Base-by-base conservation (phyloP, 2,329 filamentous ascomycete species). In the Podosphaera xanthii region DNA sequence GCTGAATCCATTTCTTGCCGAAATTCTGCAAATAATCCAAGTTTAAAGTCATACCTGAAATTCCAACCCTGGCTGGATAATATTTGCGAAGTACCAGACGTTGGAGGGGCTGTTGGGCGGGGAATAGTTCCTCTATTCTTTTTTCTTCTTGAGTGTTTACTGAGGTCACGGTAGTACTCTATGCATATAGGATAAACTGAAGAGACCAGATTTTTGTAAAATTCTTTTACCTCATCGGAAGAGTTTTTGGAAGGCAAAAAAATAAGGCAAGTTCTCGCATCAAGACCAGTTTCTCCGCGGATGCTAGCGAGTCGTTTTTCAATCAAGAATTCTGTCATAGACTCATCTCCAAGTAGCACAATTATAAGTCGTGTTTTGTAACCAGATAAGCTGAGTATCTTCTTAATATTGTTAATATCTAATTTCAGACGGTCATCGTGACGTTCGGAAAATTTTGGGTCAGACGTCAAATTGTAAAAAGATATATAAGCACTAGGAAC, bases 121-220 rank as follows among this genome's bases (percentile, higher is more conserved):
- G 89, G 89, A 12, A 86, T 82, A 22, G 81, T 76, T 6, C 87
- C 85, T 60, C 89, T 80, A 54, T 86, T 84, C 64, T 87, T 84
- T 74, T 97, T 97, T 69, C 92, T 85, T 64, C 90, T 81, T 8
- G 86, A 78, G 73, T 95, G 91, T 61, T 94, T 90, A n/a, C 88
- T 89, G 10, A 97, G 76, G 65, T 98, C 91, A 53, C 90, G 79
- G 70, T 97, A 97, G 71, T 96, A 95, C 66, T 98, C 92, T 53
- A 91, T 74, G 30, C 87, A 82, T 30, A 82, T 75, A 0, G 83
- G 80, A 61, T 91, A 88, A 52, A 96, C 70, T 0, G 83, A 78
- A 1, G 80, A 75, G 54, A 96, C 75, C 48, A 94, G 79, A 58
- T 79, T 84, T 59, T 84, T 81, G 0, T 85, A 81, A 63, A 91